Conservation (phyloP, 306 rosid species). For the Prunus mume region DNA sequence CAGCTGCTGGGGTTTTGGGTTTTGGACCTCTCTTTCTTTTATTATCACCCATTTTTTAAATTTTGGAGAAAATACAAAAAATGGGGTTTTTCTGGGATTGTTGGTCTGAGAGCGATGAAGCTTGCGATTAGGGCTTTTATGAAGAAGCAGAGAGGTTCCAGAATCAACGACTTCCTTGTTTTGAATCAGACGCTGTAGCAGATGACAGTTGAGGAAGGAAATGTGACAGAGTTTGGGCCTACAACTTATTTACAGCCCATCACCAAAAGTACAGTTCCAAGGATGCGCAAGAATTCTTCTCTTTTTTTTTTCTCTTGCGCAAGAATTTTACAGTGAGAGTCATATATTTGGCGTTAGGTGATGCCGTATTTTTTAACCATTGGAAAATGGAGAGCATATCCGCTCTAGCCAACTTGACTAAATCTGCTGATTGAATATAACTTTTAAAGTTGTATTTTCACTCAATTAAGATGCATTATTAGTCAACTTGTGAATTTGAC, state of each 20-base stretch:
- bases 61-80: not conserved
- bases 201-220: not conserved
- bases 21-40: constrained; percentile 59
- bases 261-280: not conserved
- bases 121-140: not conserved
- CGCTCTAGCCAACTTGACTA: accelerated
- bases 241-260: not conserved
- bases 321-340: accelerated
- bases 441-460: too few species aligned
- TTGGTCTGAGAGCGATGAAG: not conserved
- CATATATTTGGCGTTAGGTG: too few species aligned
- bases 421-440: too few species aligned
- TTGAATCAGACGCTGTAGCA: not conserved
- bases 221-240: not conserved
- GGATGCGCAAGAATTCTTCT: too few species aligned
- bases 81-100: not conserved
- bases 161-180: not conserved
- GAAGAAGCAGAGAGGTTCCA: not conserved
- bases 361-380: too few species aligned
- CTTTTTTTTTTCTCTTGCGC: too few species aligned
- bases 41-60: constrained; percentile 35
- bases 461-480: too few species aligned
- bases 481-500: too few species aligned
- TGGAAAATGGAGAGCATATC: accelerated
- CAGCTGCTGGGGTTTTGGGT: constrained; percentile 31